Evolutionary conservation across 1,284 basidiomycete genomes (phyloP), one percentile per base, ranked within the genome.

Genomic region (Veloboletus limbatus): DNA sequence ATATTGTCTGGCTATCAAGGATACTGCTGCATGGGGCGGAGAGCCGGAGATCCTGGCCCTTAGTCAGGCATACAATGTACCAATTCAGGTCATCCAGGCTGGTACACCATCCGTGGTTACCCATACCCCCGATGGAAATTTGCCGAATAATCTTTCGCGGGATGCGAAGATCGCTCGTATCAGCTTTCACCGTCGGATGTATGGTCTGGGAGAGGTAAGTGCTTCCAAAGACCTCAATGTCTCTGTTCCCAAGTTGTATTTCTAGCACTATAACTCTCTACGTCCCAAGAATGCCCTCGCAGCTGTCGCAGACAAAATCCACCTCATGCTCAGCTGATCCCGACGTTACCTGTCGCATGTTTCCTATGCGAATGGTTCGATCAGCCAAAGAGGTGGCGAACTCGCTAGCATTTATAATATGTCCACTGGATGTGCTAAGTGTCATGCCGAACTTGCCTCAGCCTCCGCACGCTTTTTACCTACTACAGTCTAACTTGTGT

Each of bases 31-130:
- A 26, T 99, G 97, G 97, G 97, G 97, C 37, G 97, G 97, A 30
- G 93, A 99, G 69, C 95, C 94, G 3, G 97, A 99, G 76, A 94
- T 99, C 37, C 75, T 92, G 56, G 97, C 97, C 0, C 73, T 99
- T 9, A 87, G 88, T 57, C 77, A 86, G 44, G 84, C 85, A n/a
- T 97, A 83, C 66, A 74, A 82, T 43, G 74, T 94, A 22, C 89
- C 93, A 0, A 96, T 99, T 46, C 87, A 97, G 65, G 89, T 99
- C 45, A 77, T 98, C 16, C 97, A 99, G 65, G 79, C 82, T 2
- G 87, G 86, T 0, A 75, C 76, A 25, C 96, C 94, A 1, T 75
- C 84, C 1, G 74, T 98, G 21, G 93, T 97, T 8, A 79, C 88
- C 6, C 94, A 97, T 57, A 76, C 84, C 48, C 83, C 85, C 4